Conservation (phyloP, 768 basidiomycete species). For the Fomitopsis pulvina region DNA sequence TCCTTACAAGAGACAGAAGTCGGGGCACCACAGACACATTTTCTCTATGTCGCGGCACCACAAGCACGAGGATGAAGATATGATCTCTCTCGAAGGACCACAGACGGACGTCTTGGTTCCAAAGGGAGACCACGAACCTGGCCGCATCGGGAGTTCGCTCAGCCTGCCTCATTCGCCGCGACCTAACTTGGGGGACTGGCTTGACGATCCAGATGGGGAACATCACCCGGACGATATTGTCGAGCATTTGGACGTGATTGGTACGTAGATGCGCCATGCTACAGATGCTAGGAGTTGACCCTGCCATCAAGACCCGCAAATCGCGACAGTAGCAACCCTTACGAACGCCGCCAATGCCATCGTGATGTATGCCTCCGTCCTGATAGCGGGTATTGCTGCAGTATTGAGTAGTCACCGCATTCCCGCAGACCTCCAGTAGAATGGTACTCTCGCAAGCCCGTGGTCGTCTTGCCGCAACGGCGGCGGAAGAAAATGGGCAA, state of each 20-base stretch:
- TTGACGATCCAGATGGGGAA: constrained; percentile 9
- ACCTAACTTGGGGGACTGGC: constrained; percentile 5
- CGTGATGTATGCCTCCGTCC: constrained; percentile 41
- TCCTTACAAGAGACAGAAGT: neutral
- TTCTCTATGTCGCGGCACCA: constrained; percentile 2
- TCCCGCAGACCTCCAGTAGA: constrained; percentile 54
- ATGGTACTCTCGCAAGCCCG: constrained; percentile 65
- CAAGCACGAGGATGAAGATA: constrained; percentile 6
- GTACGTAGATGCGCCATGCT: constrained; percentile 26
- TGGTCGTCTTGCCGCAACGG: constrained; percentile 45
- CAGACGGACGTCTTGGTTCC: constrained; percentile 34
- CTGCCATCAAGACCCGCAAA: constrained; percentile 52
- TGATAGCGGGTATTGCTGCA: neutral
- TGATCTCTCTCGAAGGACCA: constrained; percentile 33
- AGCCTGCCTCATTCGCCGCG: constrained; percentile 26
- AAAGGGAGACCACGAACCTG: constrained; percentile 27
- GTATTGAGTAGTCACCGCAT: constrained; percentile 2
- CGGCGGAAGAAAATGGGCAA: constrained; percentile 8
- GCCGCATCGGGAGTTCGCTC: constrained; percentile 39
- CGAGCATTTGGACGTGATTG: constrained; percentile 78
- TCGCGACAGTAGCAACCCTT: constrained; percentile 66
- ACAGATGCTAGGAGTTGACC: constrained; percentile 3
- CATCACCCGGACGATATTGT: constrained; percentile 76
- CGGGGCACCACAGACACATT: neutral
- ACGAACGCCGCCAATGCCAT: constrained; percentile 80